A percentile compares a stretch with the other conserved stretches of the same genome.
phyloP scores from a whole-genome alignment of 805 yeast genomes.

The Peterozyma xylosa region DNA sequence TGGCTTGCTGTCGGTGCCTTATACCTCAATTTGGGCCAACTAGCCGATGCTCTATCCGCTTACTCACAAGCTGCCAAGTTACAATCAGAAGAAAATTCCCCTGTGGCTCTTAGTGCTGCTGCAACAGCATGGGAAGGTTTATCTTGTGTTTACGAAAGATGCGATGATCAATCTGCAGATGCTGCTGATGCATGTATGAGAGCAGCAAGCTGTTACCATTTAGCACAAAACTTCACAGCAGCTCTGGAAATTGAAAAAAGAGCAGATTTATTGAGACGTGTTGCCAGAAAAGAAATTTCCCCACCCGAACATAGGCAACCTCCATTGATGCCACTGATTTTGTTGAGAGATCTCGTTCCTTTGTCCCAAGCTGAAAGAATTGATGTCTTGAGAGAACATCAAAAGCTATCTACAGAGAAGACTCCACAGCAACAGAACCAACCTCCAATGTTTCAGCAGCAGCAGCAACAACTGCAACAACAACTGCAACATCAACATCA shows the following conservation, averaged over 20 bases:
- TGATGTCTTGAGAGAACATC: conserved; percentile 14
- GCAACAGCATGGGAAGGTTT: conserved; percentile 64
- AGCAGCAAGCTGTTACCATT: conserved; percentile 41
- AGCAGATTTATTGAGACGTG: conserved; percentile 32
- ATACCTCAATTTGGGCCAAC: conserved; percentile 49
- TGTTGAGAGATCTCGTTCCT: conserved; percentile 34
- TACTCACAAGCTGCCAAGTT: conserved; percentile 57
- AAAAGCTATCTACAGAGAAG: conserved; percentile 30
- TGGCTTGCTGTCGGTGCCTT: conserved; percentile 64
- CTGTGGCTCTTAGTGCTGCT: conserved; percentile 22
- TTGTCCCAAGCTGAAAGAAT: conserved; percentile 33
- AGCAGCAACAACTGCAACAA: conserved; percentile 1
- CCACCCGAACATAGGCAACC: conserved; percentile 37
- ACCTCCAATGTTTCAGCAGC: conserved; percentile 1
- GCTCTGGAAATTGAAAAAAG: conserved; percentile 35
- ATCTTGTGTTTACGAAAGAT: conserved; percentile 53
- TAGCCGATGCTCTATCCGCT: conserved; percentile 61
- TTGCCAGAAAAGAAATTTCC: conserved; percentile 34
- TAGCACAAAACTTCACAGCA: conserved; percentile 34
- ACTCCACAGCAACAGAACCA: not conserved
- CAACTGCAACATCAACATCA: not conserved
- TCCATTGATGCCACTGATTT: conserved; percentile 37
- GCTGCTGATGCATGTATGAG: conserved; percentile 53
- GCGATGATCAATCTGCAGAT: conserved; percentile 52
- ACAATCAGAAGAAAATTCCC: conserved; percentile 31